phyloP scores from a whole-genome alignment of 306 rosid species.

The Leucaena leucocephala region DNA sequence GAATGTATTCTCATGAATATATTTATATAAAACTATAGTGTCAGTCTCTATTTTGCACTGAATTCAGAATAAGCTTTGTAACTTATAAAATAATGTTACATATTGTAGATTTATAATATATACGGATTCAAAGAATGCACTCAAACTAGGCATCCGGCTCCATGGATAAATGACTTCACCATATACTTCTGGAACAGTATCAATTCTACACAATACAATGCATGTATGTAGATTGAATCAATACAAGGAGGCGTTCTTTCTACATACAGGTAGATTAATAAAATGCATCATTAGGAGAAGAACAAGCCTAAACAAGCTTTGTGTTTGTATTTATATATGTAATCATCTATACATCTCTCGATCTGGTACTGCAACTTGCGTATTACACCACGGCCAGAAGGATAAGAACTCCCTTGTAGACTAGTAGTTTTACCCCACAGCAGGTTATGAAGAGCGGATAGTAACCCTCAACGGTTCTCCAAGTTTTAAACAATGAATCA shows the following conservation, averaged over 20 bases:
- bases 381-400: conserved; percentile 19
- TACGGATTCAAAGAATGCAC: too few relatives aligned
- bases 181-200: too few relatives aligned
- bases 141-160: too few relatives aligned
- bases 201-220: too few relatives aligned
- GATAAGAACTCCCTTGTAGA: conserved; percentile 5
- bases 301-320: conserved; percentile 12
- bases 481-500: not conserved
- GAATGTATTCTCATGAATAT: too few relatives aligned
- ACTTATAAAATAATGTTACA: too few relatives aligned
- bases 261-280: conserved; percentile 4
- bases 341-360: not conserved
- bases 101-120: too few relatives aligned
- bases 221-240: too few relatives aligned
- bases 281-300: conserved; percentile 11
- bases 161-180: not conserved
- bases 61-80: too few relatives aligned
- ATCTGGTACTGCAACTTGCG: conserved; percentile 20
- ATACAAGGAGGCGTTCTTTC: not conserved
- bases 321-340: not conserved
- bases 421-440: conserved; percentile 1
- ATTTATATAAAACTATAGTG: too few relatives aligned
- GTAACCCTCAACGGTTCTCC: conserved; percentile 31
- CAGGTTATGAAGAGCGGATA: conserved; percentile 20
- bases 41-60: too few relatives aligned